phyloP scores from a whole-genome alignment of 2,329 filamentous ascomycete genomes.

The Aspergillus pseudotamarii region DNA sequence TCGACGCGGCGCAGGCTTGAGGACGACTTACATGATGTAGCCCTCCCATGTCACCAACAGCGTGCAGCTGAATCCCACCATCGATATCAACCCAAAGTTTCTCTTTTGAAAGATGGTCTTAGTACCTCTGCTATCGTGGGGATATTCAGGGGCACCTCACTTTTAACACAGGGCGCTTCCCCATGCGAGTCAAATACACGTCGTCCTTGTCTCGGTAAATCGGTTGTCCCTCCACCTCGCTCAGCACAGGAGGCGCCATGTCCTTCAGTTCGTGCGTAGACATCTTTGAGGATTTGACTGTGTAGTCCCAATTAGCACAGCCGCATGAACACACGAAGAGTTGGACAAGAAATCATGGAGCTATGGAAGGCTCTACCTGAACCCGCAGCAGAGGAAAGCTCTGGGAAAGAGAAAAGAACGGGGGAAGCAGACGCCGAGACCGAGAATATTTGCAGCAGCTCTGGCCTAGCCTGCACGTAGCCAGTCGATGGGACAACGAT shows the following conservation, averaged over 20 bases:
- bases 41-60: constrained; percentile 46
- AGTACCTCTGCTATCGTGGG: not conserved
- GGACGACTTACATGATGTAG: constrained; percentile 34
- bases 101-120: constrained; percentile 26
- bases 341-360: no score
- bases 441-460: not conserved
- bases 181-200: constrained; percentile 54
- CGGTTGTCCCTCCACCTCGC: constrained; percentile 16
- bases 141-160: constrained; percentile 17
- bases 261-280: constrained; percentile 13
- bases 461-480: no score
- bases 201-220: constrained; percentile 38
- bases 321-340: not conserved
- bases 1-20: not conserved
- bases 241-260: constrained; percentile 9
- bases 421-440: not conserved
- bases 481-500: not conserved
- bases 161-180: constrained; percentile 54
- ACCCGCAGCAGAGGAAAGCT: no score
- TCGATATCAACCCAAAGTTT: constrained; percentile 45
- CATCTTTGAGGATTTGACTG: not conserved
- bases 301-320: not conserved
- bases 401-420: not conserved
- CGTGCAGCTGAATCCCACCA: constrained; percentile 44
- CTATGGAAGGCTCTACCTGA: no score